These are phyloP conservation scores for Diaporthe caulivora DNA, from an alignment of 2,329 filamentous ascomycete species.

Conservation along the genomic window DNA sequence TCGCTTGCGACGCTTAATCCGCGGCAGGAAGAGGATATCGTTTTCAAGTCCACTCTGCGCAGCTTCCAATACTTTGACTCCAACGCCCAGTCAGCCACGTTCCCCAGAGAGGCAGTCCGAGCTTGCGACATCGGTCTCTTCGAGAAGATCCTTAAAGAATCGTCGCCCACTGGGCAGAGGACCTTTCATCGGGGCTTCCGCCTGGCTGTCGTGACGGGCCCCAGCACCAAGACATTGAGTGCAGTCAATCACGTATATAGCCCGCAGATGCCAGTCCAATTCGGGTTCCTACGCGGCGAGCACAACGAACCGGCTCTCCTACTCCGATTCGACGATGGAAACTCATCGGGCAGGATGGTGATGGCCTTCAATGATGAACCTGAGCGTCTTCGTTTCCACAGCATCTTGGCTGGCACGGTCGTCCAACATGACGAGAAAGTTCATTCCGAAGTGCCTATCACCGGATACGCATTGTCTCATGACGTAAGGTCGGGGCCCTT, in stretches of 20 bases:
- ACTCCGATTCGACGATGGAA: conserved; percentile 76
- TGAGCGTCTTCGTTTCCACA: conserved; percentile 79
- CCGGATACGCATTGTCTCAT: conserved; percentile 72
- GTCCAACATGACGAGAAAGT: conserved; percentile 76
- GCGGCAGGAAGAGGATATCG: conserved; percentile 75
- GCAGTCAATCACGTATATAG: conserved; percentile 79
- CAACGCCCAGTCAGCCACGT: conserved; percentile 75
- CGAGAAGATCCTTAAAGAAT: conserved; percentile 76
- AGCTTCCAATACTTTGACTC: conserved; percentile 87
- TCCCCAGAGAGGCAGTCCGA: conserved; percentile 80
- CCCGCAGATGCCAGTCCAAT: conserved; percentile 77
- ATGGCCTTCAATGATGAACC: conserved; percentile 81
- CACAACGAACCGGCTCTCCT: conserved; percentile 77
- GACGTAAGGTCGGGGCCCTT: conserved; percentile 63
- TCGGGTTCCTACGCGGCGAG: conserved; percentile 81
- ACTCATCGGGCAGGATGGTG: conserved; percentile 77
- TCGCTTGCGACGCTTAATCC: conserved; percentile 79
- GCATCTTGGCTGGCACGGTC: conserved; percentile 79
- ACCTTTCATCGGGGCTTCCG: conserved; percentile 84
- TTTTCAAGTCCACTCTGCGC: conserved; percentile 77
- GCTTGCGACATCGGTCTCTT: conserved; percentile 82
- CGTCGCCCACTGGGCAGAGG: conserved; percentile 78
- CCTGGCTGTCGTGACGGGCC: conserved; percentile 81
- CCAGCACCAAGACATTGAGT: conserved; percentile 81
- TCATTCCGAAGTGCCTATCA: conserved; percentile 76